Percentiles rank a stretch among this genome's conserved stretches.
These are phyloP conservation scores for Glomus cerebriforme DNA, from an alignment of 192 early-diverging fungal species.

Conservation along the genomic window DNA sequence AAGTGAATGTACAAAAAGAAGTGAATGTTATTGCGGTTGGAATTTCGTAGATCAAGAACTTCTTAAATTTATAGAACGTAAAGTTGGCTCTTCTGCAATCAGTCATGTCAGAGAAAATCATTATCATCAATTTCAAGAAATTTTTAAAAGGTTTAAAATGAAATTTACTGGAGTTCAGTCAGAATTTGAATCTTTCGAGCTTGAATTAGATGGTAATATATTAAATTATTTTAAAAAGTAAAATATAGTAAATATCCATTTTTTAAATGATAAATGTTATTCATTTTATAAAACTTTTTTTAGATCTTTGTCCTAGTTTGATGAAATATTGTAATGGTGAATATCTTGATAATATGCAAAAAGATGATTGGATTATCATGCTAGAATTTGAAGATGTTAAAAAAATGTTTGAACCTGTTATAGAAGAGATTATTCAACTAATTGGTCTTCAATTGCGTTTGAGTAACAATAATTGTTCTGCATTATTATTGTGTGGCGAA, in stretches of 20 bases:
- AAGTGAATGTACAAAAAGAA: neutral
- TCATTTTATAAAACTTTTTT: neutral
- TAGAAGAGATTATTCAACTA: slow-evolving; percentile 51
- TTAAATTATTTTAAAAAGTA: neutral
- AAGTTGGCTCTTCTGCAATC: neutral
- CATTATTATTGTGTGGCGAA: slow-evolving; percentile 55
- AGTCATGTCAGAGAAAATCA: neutral
- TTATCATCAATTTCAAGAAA: neutral
- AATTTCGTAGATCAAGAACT: slow-evolving; percentile 1
- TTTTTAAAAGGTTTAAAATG: neutral
- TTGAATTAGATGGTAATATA: neutral
- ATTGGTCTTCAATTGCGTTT: slow-evolving; percentile 53
- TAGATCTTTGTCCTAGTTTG: neutral
- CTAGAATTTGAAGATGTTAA: slow-evolving; percentile 3
- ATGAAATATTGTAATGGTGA: neutral
- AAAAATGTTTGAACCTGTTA: slow-evolving; percentile 51
- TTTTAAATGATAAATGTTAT: neutral
- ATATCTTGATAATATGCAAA: neutral
- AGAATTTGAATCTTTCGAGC: neutral
- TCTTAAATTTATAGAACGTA: neutral
- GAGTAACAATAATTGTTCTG: slow-evolving; percentile 38
- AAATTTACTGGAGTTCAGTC: neutral
- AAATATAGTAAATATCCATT: neutral
- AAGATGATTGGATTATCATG: neutral
- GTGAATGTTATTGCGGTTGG: neutral